These are phyloP conservation scores for Ceratocystis colombiana DNA, from an alignment of 2,329 filamentous ascomycete genomes.

Conservation along the genomic window DNA sequence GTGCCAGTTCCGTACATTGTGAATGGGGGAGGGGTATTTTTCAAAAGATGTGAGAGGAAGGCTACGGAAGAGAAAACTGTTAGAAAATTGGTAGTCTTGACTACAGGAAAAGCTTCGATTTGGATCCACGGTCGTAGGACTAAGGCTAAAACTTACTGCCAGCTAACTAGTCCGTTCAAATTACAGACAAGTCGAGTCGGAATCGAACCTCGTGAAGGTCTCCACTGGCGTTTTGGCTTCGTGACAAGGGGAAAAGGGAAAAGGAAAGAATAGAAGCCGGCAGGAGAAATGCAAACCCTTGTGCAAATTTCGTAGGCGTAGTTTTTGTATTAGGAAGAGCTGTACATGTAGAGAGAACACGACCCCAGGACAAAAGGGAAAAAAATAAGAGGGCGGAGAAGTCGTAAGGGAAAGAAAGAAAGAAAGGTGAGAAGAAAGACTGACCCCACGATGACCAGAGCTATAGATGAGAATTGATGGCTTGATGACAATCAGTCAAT, in stretches of 20 bases:
- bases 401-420: too few relatives aligned
- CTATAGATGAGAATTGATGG: constrained; percentile 20
- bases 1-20: constrained; percentile 79
- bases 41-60: constrained; percentile 4
- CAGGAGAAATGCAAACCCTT: constrained; percentile 10
- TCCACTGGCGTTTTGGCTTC: constrained; percentile 5
- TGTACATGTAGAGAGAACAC: constrained; percentile 25
- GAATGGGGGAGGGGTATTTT: constrained; percentile 29
- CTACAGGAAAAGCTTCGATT: background rate
- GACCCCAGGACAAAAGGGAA: constrained; percentile 22
- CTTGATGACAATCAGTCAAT: constrained; percentile 15
- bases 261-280: constrained; percentile 11
- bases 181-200: constrained; percentile 14
- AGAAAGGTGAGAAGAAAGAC: constrained; percentile 10
- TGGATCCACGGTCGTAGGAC: background rate
- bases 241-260: background rate
- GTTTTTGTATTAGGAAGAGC: constrained; percentile 22
- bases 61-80: background rate
- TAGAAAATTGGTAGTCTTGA: background rate
- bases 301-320: constrained; percentile 11
- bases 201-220: constrained; percentile 6
- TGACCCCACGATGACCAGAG: constrained; percentile 24
- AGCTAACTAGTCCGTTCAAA: constrained; percentile 12
- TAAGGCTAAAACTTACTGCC: constrained; percentile 11
- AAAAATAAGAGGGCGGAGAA: constrained; percentile 1